These are phyloP conservation scores for Calonectria hawksworthii DNA, from an alignment of 2,329 filamentous ascomycete species.

Conservation along the genomic window DNA sequence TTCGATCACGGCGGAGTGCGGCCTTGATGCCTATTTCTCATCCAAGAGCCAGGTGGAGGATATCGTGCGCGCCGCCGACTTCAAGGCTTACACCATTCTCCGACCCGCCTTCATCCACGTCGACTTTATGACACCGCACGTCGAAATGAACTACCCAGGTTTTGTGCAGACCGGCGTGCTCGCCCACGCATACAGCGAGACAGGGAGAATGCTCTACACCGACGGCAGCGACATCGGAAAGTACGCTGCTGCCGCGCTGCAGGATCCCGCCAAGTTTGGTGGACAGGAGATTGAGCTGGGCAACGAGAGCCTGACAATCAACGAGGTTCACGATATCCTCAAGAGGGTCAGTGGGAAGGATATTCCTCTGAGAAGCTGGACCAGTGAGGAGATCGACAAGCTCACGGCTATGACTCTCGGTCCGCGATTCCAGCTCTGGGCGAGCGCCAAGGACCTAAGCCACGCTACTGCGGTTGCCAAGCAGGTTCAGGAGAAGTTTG, in stretches of 20 bases:
- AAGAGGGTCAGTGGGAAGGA: conserved; percentile 48
- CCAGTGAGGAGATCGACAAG: conserved; percentile 20
- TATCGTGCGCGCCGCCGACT: conserved; percentile 44
- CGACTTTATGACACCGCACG: conserved; percentile 45
- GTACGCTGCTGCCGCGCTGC: conserved; percentile 51
- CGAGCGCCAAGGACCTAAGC: conserved; percentile 25
- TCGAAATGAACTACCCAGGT: conserved; percentile 45
- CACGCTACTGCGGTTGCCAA: background rate
- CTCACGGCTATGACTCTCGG: background rate
- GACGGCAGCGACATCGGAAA: conserved; percentile 49
- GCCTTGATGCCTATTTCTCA: conserved; percentile 49
- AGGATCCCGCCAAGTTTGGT: conserved; percentile 46
- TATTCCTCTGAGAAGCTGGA: conserved; percentile 38
- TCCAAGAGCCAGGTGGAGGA: conserved; percentile 56
- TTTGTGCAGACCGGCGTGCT: conserved; percentile 47
- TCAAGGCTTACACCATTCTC: conserved; percentile 51
- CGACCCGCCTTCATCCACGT: conserved; percentile 48
- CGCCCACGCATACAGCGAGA: conserved; percentile 40
- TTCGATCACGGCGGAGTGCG: conserved; percentile 2
- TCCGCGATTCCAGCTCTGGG: conserved; percentile 29
- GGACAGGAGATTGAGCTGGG: conserved; percentile 50
- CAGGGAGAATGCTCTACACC: conserved; percentile 43
- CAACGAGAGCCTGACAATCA: conserved; percentile 46
- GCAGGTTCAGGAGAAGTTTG: conserved; percentile 15
- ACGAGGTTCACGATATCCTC: conserved; percentile 48